These are phyloP conservation scores for Tubosaeta sp. DNA, from an alignment of 768 basidiomycete species.

Conservation along the genomic window DNA sequence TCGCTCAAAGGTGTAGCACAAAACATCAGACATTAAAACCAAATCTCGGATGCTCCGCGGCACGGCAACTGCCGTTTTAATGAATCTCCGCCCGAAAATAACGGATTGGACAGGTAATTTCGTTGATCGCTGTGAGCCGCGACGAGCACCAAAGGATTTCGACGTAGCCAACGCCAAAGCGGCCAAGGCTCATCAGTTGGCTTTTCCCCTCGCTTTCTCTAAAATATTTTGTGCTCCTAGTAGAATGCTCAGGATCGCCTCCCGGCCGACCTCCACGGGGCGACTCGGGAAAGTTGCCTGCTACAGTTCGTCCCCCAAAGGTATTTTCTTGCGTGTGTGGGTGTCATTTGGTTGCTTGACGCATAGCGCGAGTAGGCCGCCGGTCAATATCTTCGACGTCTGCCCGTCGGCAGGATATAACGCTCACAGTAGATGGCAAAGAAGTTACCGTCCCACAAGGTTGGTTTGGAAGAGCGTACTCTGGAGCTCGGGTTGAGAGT, in stretches of 20 bases:
- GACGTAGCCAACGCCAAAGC: slow-evolving; percentile 12
- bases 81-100: slow-evolving; percentile 21
- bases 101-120: slow-evolving; percentile 9
- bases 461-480: slow-evolving; percentile 36
- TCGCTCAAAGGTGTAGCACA: too few relatives aligned
- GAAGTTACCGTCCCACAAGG: slow-evolving; percentile 97
- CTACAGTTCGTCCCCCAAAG: slow-evolving; percentile 35
- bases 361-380: slow-evolving; percentile 38
- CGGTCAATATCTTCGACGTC: slow-evolving; percentile 65
- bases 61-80: slow-evolving; percentile 10
- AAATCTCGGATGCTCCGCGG: too few relatives aligned
- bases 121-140: slow-evolving; percentile 37
- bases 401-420: slow-evolving; percentile 71
- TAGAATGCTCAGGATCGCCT: slow-evolving; percentile 67
- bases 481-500: slow-evolving; percentile 6
- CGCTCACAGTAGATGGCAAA: slow-evolving; percentile 93
- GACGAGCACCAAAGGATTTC: slow-evolving; percentile 36
- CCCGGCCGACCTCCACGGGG: slow-evolving; percentile 63
- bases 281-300: slow-evolving; percentile 62
- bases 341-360: slow-evolving; percentile 1
- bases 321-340: slow-evolving; percentile 15
- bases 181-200: slow-evolving; percentile 13
- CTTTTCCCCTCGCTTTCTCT: slow-evolving; percentile 18
- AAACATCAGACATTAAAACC: too few relatives aligned
- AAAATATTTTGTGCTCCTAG: slow-evolving; percentile 11